Percentiles rank a stretch among this genome's conserved stretches.
Conservation (phyloP, 768 basidiomycete species). For the Botryobasidium botryosum region DNA sequence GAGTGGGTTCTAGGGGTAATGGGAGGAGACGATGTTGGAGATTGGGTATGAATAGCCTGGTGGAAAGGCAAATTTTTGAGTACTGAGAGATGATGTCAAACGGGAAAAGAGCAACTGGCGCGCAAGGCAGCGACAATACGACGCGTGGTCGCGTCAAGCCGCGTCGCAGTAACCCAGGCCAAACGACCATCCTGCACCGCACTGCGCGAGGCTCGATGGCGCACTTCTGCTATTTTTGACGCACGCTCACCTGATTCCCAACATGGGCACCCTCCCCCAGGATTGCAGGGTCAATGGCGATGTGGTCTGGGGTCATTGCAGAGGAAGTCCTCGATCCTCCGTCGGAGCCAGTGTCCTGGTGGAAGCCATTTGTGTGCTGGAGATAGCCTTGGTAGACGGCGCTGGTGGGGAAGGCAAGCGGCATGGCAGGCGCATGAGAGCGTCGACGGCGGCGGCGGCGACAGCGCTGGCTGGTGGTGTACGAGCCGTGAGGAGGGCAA, state of each 20-base stretch:
- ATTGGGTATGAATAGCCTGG: neutral
- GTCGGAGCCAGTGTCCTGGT: conserved; percentile 2
- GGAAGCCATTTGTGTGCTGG: neutral
- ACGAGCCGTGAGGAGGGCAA: too few species aligned
- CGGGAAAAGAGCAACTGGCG: neutral
- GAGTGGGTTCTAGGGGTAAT: neutral
- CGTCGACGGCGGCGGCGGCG: too few species aligned
- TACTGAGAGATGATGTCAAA: neutral
- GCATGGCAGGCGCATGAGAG: too few species aligned
- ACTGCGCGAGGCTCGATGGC: conserved; percentile 6
- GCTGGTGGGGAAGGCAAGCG: conserved; percentile 5
- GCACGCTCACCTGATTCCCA: neutral
- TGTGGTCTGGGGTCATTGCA: conserved; percentile 3
- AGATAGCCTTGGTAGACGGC: conserved; percentile 4
- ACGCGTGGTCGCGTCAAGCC: conserved; percentile 5
- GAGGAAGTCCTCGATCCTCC: neutral
- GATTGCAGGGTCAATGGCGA: conserved; percentile 36
- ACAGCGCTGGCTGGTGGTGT: too few species aligned
- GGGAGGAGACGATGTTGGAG: neutral
- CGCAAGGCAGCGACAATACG: conserved; percentile 4
- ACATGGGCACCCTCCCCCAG: conserved; percentile 19
- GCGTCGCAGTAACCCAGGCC: too few species aligned
- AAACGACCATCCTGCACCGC: conserved; percentile 5
- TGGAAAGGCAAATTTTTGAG: neutral
- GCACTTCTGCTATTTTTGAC: conserved; percentile 1